Evolutionary conservation across 2,329 filamentous ascomycete species (phyloP), one percentile per base, ranked within the genome.

Genomic region (Balansia obtecta): DNA sequence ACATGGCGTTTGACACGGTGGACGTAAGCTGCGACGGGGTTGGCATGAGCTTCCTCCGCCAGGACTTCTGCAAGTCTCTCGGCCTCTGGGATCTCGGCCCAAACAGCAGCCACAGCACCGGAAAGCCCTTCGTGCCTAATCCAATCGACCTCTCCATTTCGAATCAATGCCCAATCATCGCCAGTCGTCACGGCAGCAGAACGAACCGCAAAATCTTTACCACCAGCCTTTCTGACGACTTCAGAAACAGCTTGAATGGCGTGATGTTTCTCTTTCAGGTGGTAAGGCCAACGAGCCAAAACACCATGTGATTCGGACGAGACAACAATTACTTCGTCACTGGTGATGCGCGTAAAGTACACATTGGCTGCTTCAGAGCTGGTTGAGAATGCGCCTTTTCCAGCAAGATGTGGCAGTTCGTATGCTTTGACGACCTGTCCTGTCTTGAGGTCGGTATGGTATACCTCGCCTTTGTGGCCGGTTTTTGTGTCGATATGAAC

Each of bases 1-100:
- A 88, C 60, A 62, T 98, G 93, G 44, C 93, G 85, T 55, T 78
- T 85, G 13, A 95, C 75, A 13, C 93, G 85, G 67, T 96, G 89
- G 30, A 91, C 69, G 61, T 95, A 98, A n/a, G 93, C 93, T 11
- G 78, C 74, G 6, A 87, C 61, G 3, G 87, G 75, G 62, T 85
- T 95, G 60, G 84, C 85, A 62, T 95, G 86, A 4, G 87, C 86
- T 68, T 98, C 91, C 22, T 86, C 79, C 57, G 95, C 86, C 8
- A 97, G 73, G 32, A 88, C 86, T 63, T 86, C 83, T 6, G 83
- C 88, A 46, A 96, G 72, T 48, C 82, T 77, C 62, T 90, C 85
- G 15, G 78, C 77, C 56, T 84, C 80, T 12, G 84, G 82, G 6
- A 88, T 77, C 46, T 91, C 86, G 0, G 85, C 86, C 77, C 88